Evolutionary conservation across 768 basidiomycete species (phyloP).

Genomic region (Collybia nuda): DNA sequence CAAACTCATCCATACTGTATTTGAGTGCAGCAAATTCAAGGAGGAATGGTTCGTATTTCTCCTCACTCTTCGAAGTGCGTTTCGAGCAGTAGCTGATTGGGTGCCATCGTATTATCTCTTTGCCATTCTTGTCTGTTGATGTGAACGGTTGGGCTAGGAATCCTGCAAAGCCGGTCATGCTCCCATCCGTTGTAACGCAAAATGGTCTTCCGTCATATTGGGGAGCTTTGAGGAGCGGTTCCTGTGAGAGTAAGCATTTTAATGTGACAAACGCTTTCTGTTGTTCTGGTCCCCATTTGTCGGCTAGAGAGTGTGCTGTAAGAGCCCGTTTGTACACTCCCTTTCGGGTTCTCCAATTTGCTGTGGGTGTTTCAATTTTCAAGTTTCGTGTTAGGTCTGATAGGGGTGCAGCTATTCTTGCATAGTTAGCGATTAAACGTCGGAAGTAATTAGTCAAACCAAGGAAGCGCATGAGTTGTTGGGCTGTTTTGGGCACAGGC

Average conservation of each 20-base stretch:
- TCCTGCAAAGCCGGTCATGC: constrained; percentile 27
- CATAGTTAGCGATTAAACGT: constrained; percentile 30
- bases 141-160: constrained; percentile 23
- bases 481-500: constrained; percentile 5
- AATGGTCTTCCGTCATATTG: constrained; percentile 29
- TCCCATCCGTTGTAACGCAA: constrained; percentile 30
- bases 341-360: too few relatives aligned
- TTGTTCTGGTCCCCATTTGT: constrained; percentile 18
- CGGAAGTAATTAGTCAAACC: constrained; percentile 28
- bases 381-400: constrained; percentile 22
- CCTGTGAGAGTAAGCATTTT: constrained; percentile 26
- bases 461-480: constrained; percentile 10
- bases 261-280: constrained; percentile 22
- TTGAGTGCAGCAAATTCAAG: constrained; percentile 36
- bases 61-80: constrained; percentile 20
- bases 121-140: constrained; percentile 14
- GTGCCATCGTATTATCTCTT: constrained; percentile 10
- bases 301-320: not conserved
- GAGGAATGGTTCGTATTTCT: constrained; percentile 26
- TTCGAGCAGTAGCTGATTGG: constrained; percentile 29
- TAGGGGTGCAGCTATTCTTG: constrained; percentile 27
- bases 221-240: constrained; percentile 30
- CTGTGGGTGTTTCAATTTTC: constrained; percentile 15
- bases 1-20: constrained; percentile 25
- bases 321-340: constrained; percentile 3